A percentile compares a stretch with the other conserved stretches of the same genome.
Conservation (phyloP, 306 rosid species). For the Cicer yamashitae region DNA sequence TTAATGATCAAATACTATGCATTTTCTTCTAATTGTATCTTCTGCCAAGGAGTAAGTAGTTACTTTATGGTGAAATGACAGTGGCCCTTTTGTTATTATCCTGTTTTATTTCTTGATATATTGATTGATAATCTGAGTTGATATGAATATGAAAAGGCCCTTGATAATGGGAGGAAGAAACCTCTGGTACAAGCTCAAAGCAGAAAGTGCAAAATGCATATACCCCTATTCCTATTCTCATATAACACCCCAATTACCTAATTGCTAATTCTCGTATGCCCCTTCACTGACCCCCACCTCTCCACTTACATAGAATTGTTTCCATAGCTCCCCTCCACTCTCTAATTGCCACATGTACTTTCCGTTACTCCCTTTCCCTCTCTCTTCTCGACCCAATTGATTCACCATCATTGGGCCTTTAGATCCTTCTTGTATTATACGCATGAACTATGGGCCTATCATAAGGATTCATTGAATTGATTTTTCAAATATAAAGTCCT, state of each 20-base stretch:
- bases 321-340: neutral
- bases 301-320: neutral
- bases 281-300: neutral
- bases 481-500: neutral
- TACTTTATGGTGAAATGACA: neutral
- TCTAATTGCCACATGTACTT: neutral
- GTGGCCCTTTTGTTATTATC: constrained; percentile 1
- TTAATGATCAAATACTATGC: constrained; percentile 9
- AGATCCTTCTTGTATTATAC: neutral
- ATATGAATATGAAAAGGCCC: neutral
- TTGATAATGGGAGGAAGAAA: neutral
- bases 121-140: neutral
- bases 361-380: neutral
- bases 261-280: neutral
- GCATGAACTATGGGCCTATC: neutral
- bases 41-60: constrained; percentile 2
- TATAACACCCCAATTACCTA: neutral
- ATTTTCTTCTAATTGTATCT: constrained; percentile 16
- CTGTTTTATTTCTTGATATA: constrained; percentile 12
- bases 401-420: neutral
- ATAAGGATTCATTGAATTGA: neutral
- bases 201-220: neutral
- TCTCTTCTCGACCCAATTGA: neutral
- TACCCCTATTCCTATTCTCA: neutral
- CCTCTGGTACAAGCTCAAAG: constrained; percentile 8